phyloP scores from a whole-genome alignment of 345 rosid genomes.

The Melaleuca quinquenervia region DNA sequence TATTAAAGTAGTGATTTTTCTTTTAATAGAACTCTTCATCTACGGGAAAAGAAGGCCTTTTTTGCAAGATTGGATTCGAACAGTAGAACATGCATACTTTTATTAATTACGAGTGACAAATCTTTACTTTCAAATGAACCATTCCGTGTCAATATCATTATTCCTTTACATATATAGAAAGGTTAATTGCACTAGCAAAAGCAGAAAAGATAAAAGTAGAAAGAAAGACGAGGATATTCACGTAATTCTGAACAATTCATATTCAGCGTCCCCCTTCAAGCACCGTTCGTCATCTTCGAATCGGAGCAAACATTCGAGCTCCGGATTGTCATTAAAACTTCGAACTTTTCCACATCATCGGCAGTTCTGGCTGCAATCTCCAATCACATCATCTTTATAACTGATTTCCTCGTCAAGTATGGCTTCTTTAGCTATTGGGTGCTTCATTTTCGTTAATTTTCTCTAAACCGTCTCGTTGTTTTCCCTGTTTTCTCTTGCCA shows the following conservation, averaged over 20 bases:
- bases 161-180: background rate
- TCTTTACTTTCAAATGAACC: background rate
- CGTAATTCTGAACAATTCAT: background rate
- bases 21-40: background rate
- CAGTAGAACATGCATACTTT: background rate
- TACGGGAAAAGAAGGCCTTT: too few relatives aligned
- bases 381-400: background rate
- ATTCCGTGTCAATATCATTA: background rate
- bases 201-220: background rate
- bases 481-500: background rate
- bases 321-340: background rate
- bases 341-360: background rate
- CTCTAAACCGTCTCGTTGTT: background rate
- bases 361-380: background rate
- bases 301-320: background rate
- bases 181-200: background rate
- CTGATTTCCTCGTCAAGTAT: background rate
- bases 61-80: background rate
- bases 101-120: background rate
- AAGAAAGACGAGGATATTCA: background rate
- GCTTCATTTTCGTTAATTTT: background rate
- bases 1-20: fast-evolving
- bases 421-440: background rate
- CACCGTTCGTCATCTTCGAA: background rate
- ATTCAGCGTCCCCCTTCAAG: background rate